These are phyloP conservation scores for Monosporascus sp. DNA, from an alignment of 2,329 filamentous ascomycete species.

Conservation along the genomic window DNA sequence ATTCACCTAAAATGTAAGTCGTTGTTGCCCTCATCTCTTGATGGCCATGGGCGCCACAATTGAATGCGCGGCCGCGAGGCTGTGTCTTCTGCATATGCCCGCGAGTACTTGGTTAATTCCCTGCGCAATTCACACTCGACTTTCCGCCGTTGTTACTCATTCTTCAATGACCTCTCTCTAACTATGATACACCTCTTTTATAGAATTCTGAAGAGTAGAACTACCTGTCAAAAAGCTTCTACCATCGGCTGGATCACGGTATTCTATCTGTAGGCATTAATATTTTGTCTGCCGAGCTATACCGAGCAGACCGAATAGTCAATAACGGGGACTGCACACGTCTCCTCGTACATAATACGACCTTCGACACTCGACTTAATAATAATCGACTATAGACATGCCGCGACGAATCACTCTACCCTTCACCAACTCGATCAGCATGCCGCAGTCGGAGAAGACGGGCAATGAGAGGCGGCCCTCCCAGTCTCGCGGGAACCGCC, in stretches of 20 bases:
- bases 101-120: too few relatives aligned
- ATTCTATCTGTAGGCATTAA: too few relatives aligned
- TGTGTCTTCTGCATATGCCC: too few relatives aligned
- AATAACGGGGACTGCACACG: neutral
- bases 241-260: neutral
- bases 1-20: neutral
- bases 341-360: neutral
- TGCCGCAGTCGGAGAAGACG: slow-evolving; percentile 43
- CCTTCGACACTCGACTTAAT: neutral
- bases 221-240: neutral
- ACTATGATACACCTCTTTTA: neutral
- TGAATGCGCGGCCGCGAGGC: neutral
- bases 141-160: too few relatives aligned
- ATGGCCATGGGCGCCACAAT: neutral
- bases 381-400: slow-evolving; percentile 38
- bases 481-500: slow-evolving; percentile 66
- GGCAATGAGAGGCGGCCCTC: slow-evolving; percentile 51
- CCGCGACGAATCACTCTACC: slow-evolving; percentile 55
- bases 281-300: too few relatives aligned
- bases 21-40: neutral
- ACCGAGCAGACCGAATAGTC: neutral
- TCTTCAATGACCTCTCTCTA: neutral
- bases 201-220: neutral
- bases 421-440: slow-evolving; percentile 46
- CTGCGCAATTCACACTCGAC: too few relatives aligned